Conservation (phyloP, 441 rosid genomes). For the Aleurites moluccanus region DNA sequence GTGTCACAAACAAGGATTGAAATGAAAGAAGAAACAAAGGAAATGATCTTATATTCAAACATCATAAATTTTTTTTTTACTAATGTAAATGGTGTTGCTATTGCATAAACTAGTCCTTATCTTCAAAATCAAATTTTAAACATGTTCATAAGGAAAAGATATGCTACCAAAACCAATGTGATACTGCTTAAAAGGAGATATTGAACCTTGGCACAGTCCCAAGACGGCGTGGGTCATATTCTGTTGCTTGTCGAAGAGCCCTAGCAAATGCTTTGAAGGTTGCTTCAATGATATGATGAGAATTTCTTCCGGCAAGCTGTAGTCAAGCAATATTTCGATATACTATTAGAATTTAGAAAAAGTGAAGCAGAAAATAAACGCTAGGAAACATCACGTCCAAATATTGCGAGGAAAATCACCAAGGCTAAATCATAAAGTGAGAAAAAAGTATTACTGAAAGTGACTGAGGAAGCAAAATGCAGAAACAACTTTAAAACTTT, state of each 20-base stretch:
- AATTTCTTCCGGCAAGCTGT: constrained; percentile 88
- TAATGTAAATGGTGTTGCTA: neutral
- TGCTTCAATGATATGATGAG: constrained; percentile 97
- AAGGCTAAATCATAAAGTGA: neutral
- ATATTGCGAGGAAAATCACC: constrained; percentile 10
- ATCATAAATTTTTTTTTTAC: neutral
- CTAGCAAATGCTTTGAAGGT: constrained; percentile 96
- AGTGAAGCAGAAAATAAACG: neutral
- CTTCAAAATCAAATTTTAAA: neutral
- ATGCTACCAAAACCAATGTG: constrained; percentile 4
- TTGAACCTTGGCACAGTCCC: constrained; percentile 85
- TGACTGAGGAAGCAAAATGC: constrained; percentile 2
- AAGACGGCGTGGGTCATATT: constrained; percentile 73
- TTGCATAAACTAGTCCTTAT: neutral
- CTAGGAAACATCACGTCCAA: neutral
- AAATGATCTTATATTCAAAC: neutral
- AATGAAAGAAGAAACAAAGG: neutral
- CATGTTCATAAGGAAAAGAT: neutral
- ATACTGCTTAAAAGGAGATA: constrained; percentile 12
- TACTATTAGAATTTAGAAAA: neutral
- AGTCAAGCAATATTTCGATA: constrained; percentile 23
- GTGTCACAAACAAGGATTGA: neutral
- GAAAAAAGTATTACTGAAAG: neutral
- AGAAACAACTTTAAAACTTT: neutral
- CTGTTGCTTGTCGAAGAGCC: constrained; percentile 91